These are phyloP conservation scores for Penicillium egyptiacum DNA, from an alignment of 495 filamentous ascomycete species.

Conservation along the genomic window DNA sequence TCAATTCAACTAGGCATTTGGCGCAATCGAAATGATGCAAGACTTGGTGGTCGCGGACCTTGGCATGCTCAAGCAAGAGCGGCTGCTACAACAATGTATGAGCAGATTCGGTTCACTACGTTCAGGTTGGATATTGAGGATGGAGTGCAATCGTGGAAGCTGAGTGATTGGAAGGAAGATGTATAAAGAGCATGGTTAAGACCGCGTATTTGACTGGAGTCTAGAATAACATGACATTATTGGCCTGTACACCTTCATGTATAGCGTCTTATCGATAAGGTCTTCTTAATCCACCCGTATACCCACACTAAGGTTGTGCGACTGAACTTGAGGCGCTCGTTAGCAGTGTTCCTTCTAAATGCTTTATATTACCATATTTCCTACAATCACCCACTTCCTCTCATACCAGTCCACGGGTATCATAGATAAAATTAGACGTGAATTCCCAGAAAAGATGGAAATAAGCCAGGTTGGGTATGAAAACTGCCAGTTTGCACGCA, in stretches of 20 bases:
- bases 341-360: too few species aligned
- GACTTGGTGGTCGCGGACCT: slow-evolving; percentile 62
- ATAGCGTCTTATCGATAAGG: not conserved
- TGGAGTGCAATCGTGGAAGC: slow-evolving; percentile 55
- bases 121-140: slow-evolving; percentile 60
- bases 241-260: not conserved
- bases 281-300: not conserved
- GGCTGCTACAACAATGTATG: slow-evolving; percentile 40
- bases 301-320: too few species aligned
- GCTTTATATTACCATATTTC: too few species aligned
- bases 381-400: too few species aligned
- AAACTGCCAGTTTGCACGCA: too few species aligned
- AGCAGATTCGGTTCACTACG: slow-evolving; percentile 60
- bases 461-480: too few species aligned
- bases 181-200: not conserved
- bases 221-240: not conserved
- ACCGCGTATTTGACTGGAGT: not conserved
- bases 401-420: too few species aligned
- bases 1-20: slow-evolving; percentile 53
- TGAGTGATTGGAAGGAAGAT: slow-evolving; percentile 55
- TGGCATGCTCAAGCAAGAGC: slow-evolving; percentile 47
- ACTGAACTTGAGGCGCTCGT: too few species aligned
- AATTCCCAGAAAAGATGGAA: too few species aligned
- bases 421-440: too few species aligned
- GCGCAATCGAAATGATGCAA: slow-evolving; percentile 68